Percentiles rank a stretch among this genome's conserved stretches.
Evolutionary conservation across 768 basidiomycete genomes (phyloP).

Genomic region (Kwoniella bestiolae): DNA sequence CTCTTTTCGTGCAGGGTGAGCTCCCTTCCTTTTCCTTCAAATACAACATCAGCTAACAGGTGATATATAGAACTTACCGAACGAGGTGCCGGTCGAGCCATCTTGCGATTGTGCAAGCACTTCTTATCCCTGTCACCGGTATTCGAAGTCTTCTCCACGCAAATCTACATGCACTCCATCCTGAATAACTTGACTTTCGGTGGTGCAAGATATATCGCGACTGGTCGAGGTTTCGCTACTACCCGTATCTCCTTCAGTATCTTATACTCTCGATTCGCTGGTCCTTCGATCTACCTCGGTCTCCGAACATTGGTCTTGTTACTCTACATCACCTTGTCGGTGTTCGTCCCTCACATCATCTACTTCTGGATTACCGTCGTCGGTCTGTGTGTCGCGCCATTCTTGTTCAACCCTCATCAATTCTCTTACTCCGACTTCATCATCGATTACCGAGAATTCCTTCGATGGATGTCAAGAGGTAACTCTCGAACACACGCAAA

Average conservation of each 20-base stretch:
- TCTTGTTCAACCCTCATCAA: slow-evolving; percentile 99
- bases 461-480: slow-evolving; percentile 98
- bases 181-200: slow-evolving; percentile 95
- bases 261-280: slow-evolving; percentile 96
- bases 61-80: slow-evolving; percentile 79
- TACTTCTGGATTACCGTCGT: slow-evolving; percentile 98
- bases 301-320: slow-evolving; percentile 90
- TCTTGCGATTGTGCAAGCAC: slow-evolving; percentile 89
- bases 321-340: slow-evolving; percentile 86
- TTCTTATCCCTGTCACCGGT: slow-evolving; percentile 91
- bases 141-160: slow-evolving; percentile 97
- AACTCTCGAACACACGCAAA: slow-evolving; percentile 97
- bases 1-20: slow-evolving; percentile 90
- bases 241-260: slow-evolving; percentile 92
- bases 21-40: not conserved
- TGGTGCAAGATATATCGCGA: slow-evolving; percentile 97
- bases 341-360: slow-evolving; percentile 90
- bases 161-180: slow-evolving; percentile 97
- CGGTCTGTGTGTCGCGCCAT: slow-evolving; percentile 89
- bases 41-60: not conserved
- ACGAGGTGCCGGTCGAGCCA: slow-evolving; percentile 87
- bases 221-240: slow-evolving; percentile 97
- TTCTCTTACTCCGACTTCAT: slow-evolving; percentile 96
- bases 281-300: slow-evolving; percentile 96
- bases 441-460: slow-evolving; percentile 94